Base-by-base conservation (phyloP, 2,329 filamentous ascomycete species). In the Paecilomyces dactylethromorphus region DNA sequence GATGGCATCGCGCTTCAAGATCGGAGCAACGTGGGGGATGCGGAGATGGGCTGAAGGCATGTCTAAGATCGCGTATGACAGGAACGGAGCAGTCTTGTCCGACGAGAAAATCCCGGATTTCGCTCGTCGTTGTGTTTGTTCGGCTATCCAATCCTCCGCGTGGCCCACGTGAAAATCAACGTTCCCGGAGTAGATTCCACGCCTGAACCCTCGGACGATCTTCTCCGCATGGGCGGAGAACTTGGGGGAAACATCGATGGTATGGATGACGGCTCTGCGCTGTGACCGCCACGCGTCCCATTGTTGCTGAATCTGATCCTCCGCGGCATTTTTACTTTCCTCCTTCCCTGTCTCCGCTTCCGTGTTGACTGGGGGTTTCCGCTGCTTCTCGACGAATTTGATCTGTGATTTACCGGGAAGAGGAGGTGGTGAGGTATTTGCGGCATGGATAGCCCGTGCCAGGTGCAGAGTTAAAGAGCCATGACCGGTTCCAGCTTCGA, bases 401-500 rank as follows among this genome's bases (percentile, higher is more conserved):
- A 70, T 67, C 59, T 74, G 73, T 3, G 68, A 71, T 54, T 58
- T 63, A 3, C 39, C 61, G 31, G 78, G 78, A 15, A 81, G 70
- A 13, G 71, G 67, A 0, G 81, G 80, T 5, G 82, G 75, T 3
- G 79, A 74, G 1, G 83, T 76, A 67, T 92, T 92, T 18, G 85
- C 88, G 52, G 84, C 89, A 69, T 92, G 88, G 53, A 94, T 84
- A 2, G 89, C 89, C 56, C 89, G 83, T 31, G 89, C 86, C 22
- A 94, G 79, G 68, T 92, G 84, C 3, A 94, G 74, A 0, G 90
- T 93, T 59, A 94, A 74, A 33, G 87, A 87, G 59, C 90, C 91
- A 79, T 92, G 89, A n/a, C 90, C 91, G 3, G 90, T 94, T 15
- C 91, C 90, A 53, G 90, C 90, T 74, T 94, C 91, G 56, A 94